phyloP scores from a whole-genome alignment of 306 rosid genomes.

The Adenanthera pavonina region DNA sequence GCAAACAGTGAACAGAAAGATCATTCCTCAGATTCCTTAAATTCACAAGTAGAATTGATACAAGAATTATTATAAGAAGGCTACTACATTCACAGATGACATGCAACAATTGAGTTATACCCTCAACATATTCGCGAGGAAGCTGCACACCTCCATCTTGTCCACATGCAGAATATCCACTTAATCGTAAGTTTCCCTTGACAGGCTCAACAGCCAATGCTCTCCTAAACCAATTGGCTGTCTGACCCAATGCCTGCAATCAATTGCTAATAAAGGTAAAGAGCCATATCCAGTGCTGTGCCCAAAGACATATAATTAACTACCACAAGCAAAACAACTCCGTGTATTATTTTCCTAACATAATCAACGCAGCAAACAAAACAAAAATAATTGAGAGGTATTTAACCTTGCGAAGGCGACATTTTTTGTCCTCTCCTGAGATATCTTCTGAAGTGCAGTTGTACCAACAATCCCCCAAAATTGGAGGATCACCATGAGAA shows the following conservation, averaged over 20 bases:
- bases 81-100: not conserved
- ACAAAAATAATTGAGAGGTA: conserved; percentile 9
- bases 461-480: conserved; percentile 96
- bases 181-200: conserved; percentile 73
- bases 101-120: conserved; percentile 40
- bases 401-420: conserved; percentile 83
- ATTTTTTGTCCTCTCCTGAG: conserved; percentile 84
- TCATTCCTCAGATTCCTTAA: conserved; percentile 29
- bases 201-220: conserved; percentile 87
- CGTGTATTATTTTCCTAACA: conserved; percentile 5
- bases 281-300: conserved; percentile 13
- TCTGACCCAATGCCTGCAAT: conserved; percentile 90
- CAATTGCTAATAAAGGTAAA: conserved; percentile 39
- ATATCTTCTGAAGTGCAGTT: conserved; percentile 94
- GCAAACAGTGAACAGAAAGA: conserved; percentile 33
- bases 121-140: conserved; percentile 74
- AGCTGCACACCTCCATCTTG: conserved; percentile 87
- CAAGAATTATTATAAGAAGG: conserved; percentile 12
- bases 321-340: not conserved
- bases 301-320: conserved; percentile 6
- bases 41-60: conserved; percentile 23
- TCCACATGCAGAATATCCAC: conserved; percentile 86
- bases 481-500: conserved; percentile 79
- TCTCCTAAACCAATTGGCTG: conserved; percentile 94
- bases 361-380: conserved; percentile 17